Base-by-base conservation (phyloP, 306 rosid species). In the Cucurbita maxima region DNA sequence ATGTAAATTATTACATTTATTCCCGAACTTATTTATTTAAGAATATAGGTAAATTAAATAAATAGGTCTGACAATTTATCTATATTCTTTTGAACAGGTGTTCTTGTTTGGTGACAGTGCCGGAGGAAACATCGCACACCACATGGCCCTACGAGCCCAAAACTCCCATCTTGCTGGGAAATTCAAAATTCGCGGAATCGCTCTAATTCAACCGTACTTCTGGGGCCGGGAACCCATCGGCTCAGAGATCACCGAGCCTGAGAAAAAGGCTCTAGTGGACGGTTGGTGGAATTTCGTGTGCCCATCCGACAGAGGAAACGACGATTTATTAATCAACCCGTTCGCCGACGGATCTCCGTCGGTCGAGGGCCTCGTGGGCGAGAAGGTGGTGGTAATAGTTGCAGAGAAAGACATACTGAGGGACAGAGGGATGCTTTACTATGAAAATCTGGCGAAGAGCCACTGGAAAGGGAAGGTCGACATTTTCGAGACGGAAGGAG, bases 231-330 rank as follows among this genome's bases (percentile, higher is more conserved):
- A 81, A 37, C 83, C 92, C 1, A 81, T 90, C 40, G 98, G 96
- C 0, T 38, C 58, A 45, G 98, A 93, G 81, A 76, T 76, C 4
- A 48, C 18, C 5, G 94, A 93, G 61, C 14, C 14, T 0, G 71
- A 37, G 18, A 83, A 90, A 69, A 88, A 66, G 71, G 77, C 68
- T 8, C 84, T 83, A 96, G 97, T 93, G 81, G 96, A 90, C 22
- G 55, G 38, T 36, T 93, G 98, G 98, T 93, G 98, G 98, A 79
- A 11, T 20, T 89, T 84, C 12, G 94, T 85, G 1, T 90, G 97
- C 76, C 90, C 92, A 16, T 90, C 97, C 0, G 85, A 85, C 12
- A 86, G 83, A 79, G 92, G 79, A 71, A 67, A 75, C 5, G 96
- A 90, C 52, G 97, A 90, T 41, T 82, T 83, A 7, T 76, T 88